A percentile compares a stretch with the other conserved stretches of the same genome.
Evolutionary conservation across 345 rosid species (phyloP).

Genomic region (Fremontodendron californicum): DNA sequence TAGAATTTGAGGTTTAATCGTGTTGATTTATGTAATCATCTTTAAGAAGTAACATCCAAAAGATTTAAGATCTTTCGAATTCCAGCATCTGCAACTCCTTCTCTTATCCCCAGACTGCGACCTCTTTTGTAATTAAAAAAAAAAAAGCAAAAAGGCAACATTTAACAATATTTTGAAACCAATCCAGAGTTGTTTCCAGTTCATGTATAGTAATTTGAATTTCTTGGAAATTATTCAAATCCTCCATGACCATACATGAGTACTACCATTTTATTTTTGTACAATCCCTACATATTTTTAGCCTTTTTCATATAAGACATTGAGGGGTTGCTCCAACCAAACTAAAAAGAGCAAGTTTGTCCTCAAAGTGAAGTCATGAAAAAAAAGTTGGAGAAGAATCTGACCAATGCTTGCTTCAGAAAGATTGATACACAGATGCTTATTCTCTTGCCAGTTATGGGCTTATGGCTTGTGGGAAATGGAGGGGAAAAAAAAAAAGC

Average conservation of each 20-base stretch:
- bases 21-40: too few relatives aligned
- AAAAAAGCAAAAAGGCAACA: too few relatives aligned
- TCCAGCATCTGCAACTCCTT: too few relatives aligned
- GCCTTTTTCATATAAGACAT: neutral
- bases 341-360: slow-evolving; percentile 17
- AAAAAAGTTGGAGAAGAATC: neutral
- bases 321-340: neutral
- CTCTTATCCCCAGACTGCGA: too few relatives aligned
- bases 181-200: neutral
- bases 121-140: too few relatives aligned
- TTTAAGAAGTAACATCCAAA: too few relatives aligned
- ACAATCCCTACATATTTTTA: neutral
- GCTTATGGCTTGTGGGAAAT: too few relatives aligned
- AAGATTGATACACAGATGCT: neutral
- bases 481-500: neutral
- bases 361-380: slow-evolving; percentile 5
- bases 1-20: too few relatives aligned
- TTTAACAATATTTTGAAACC: too few relatives aligned
- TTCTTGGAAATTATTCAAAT: slow-evolving; percentile 1
- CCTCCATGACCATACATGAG: neutral
- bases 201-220: neutral
- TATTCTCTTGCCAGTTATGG: neutral
- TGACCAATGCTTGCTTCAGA: neutral
- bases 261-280: neutral
- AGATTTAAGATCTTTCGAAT: too few relatives aligned